Evolutionary conservation across 1,284 basidiomycete genomes (phyloP).

Genomic region (Papiliotrema fonsecae): DNA sequence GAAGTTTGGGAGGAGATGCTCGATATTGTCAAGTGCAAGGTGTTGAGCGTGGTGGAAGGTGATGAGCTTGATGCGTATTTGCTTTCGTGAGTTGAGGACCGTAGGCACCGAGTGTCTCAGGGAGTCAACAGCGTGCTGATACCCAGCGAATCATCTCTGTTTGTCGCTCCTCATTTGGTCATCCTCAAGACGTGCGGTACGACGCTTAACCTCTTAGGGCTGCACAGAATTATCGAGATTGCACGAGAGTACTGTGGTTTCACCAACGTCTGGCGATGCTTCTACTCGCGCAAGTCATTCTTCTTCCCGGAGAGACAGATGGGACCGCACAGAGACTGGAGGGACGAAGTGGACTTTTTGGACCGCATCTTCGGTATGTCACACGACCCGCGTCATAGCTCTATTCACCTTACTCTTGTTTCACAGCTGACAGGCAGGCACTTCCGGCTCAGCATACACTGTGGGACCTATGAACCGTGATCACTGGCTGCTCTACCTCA

Average conservation of each 20-base stretch:
- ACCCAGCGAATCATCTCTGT: constrained; percentile 92
- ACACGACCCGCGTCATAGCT: background rate
- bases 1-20: constrained; percentile 95
- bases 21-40: constrained; percentile 93
- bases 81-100: constrained; percentile 63
- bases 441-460: constrained; percentile 84
- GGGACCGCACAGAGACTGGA: constrained; percentile 94
- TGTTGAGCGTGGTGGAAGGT: constrained; percentile 83
- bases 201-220: constrained; percentile 90
- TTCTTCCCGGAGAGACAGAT: constrained; percentile 97
- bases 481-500: constrained; percentile 96
- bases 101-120: background rate
- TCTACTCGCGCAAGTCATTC: constrained; percentile 98
- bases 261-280: constrained; percentile 71
- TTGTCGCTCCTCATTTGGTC: constrained; percentile 90
- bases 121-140: background rate
- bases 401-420: background rate
- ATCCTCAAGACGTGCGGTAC: constrained; percentile 99
- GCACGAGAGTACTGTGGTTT: constrained; percentile 72
- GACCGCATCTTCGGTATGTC: constrained; percentile 72
- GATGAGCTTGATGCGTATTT: constrained; percentile 91
- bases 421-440: constrained; percentile 33
- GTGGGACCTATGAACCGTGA: constrained; percentile 98
- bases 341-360: constrained; percentile 83
- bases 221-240: constrained; percentile 88